phyloP scores from a whole-genome alignment of 2,329 filamentous ascomycete species.

The Cucurbitaria berberidis region DNA sequence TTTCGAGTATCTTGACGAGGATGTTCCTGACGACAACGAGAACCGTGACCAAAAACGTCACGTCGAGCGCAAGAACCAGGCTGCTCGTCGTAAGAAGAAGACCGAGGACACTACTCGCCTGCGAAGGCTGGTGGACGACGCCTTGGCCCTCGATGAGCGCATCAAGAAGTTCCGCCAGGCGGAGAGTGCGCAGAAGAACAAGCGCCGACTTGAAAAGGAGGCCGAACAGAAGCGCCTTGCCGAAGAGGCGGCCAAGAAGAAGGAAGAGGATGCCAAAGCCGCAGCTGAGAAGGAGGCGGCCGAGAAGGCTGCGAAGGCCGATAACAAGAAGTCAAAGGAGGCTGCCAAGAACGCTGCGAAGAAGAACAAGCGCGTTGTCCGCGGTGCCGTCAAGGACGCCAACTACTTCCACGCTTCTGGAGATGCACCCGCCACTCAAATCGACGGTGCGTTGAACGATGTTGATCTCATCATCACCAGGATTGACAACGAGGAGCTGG shows the following conservation, averaged over 20 bases:
- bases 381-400: slow-evolving; percentile 91
- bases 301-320: slow-evolving; percentile 82
- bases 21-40: slow-evolving; percentile 98
- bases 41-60: slow-evolving; percentile 99
- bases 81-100: slow-evolving; percentile 99
- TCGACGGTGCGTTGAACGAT: slow-evolving; percentile 83
- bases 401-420: slow-evolving; percentile 83
- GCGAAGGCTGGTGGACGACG: slow-evolving; percentile 87
- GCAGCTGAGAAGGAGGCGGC: slow-evolving; percentile 84
- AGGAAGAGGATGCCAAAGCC: slow-evolving; percentile 80
- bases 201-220: slow-evolving; percentile 88
- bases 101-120: slow-evolving; percentile 93
- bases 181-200: slow-evolving; percentile 93
- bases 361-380: slow-evolving; percentile 99
- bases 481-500: slow-evolving; percentile 90
- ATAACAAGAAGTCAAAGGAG: slow-evolving; percentile 95
- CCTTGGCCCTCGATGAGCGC: slow-evolving; percentile 83
- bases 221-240: slow-evolving; percentile 85
- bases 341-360: slow-evolving; percentile 98
- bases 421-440: slow-evolving; percentile 75
- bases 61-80: slow-evolving; percentile 97
- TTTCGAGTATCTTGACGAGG: slow-evolving; percentile 98
- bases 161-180: slow-evolving; percentile 97
- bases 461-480: slow-evolving; percentile 87
- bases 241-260: slow-evolving; percentile 83